Base-by-base conservation (phyloP, 257 asterid genomes). In the Linderniella brevidens region DNA sequence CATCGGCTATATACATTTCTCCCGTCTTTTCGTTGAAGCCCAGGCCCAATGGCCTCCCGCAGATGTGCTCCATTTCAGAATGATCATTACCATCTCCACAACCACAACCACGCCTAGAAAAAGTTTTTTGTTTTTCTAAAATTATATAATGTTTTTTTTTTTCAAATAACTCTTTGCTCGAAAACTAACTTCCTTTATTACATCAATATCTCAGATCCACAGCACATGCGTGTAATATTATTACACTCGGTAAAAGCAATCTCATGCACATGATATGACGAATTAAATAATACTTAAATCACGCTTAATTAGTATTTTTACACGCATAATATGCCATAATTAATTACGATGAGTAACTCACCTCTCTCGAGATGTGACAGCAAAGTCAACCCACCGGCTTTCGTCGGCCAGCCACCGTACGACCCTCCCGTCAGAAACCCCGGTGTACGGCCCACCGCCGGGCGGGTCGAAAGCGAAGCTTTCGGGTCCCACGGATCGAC, bases 1-100 rank as follows among this genome's bases (percentile, higher is more conserved):
- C 78, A 61, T 84, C 93, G 0, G 93, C 79, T 17, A 77, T 71
- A 57, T 61, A 75, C 9, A 84, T 70, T 46, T 78, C 65, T 11
- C 93, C 87, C 1, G 61, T 75, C 14, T 59, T 56, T 1, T 56
- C 35, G 19, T 77, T 59, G 57, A 84, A 70, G 0, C 49, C 36
- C 18, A 80, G 76, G 62, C 93, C 95, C 70, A 84, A 60, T 53
- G 93, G 93, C 19, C 95, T 71, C n/a, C 95, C 93, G 61, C 92
- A 84, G 11, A 62, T 60, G 50, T 70, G 73, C 65, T 84, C 93
- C 16, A 5, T 62, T 35, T 3, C 8, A 4, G 57, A 35, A 52
- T 71, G 70, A 19, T 67, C 82, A 5, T 43, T 35, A 5, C 6
- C 32, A 25, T 6, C 6, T 3, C 15, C 19, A 0, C 75, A 75